A percentile compares a stretch with the other conserved stretches of the same genome.
Conservation (phyloP, 2,329 filamentous ascomycete genomes). For the Teratosphaeria viscida region DNA sequence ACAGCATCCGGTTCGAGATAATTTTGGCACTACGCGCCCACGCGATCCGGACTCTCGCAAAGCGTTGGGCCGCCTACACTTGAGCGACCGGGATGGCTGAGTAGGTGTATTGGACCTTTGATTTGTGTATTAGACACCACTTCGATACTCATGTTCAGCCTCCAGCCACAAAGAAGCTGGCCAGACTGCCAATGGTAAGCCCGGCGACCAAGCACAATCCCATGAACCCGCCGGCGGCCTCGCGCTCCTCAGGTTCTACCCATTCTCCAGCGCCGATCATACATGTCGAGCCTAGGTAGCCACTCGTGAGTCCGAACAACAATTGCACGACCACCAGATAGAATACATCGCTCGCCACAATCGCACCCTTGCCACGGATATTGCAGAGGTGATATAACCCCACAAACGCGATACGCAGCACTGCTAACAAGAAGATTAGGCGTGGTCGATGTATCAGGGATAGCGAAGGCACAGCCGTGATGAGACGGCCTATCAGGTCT, state of each 20-base stretch:
- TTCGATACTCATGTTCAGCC: slow-evolving; percentile 10
- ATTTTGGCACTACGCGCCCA: slow-evolving; percentile 26
- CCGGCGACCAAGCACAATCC: slow-evolving; percentile 78
- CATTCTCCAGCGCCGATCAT: slow-evolving; percentile 85
- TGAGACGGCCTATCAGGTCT: slow-evolving; percentile 66
- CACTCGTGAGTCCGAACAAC: slow-evolving; percentile 74
- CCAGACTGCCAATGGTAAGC: slow-evolving; percentile 70
- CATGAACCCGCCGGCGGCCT: slow-evolving; percentile 92
- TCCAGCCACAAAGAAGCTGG: slow-evolving; percentile 65
- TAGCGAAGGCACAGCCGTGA: slow-evolving; percentile 49
- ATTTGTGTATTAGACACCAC: neutral
- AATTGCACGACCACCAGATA: slow-evolving; percentile 78
- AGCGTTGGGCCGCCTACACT: slow-evolving; percentile 12
- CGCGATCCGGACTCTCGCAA: slow-evolving; percentile 18
- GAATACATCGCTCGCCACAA: slow-evolving; percentile 71
- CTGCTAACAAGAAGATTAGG: slow-evolving; percentile 55
- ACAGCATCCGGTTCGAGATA: slow-evolving; percentile 30
- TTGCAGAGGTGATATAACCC: slow-evolving; percentile 89
- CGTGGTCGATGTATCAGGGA: slow-evolving; percentile 52
- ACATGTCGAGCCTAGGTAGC: slow-evolving; percentile 73
- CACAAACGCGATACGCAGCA: slow-evolving; percentile 59
- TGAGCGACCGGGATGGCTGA: neutral
- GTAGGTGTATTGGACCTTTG: neutral
- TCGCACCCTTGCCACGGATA: slow-evolving; percentile 62
- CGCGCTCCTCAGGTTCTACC: slow-evolving; percentile 72